A percentile compares a stretch with the other conserved stretches of the same genome.
Conservation (phyloP, 257 asterid genomes). For the Fraxinus quadrangulata region DNA sequence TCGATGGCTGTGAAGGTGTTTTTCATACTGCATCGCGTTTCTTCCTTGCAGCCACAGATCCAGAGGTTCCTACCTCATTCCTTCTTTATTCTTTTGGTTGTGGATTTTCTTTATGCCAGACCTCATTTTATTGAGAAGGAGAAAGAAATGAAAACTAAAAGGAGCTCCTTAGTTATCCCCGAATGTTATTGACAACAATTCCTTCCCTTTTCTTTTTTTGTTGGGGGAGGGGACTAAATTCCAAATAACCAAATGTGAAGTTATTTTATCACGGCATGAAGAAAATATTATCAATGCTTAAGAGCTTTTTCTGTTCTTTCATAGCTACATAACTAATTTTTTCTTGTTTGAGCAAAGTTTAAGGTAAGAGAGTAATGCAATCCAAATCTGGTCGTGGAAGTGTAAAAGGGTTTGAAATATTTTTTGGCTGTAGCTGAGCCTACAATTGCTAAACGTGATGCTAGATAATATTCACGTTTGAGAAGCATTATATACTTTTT, state of each 20-base stretch:
- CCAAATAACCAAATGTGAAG: not conserved
- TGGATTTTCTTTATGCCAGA: not conserved
- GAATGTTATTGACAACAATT: too few species aligned
- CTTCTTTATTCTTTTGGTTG: not conserved
- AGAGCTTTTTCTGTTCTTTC: not conserved
- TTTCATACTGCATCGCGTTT: conserved; percentile 91
- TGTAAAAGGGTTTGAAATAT: not conserved
- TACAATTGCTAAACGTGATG: not conserved
- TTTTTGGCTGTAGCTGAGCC: not conserved
- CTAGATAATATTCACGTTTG: not conserved
- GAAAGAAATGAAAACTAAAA: not conserved
- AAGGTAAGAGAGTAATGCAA: not conserved
- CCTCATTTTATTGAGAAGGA: not conserved
- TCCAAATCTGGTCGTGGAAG: not conserved
- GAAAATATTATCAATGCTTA: too few species aligned
- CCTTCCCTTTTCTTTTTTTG: conserved; percentile 39
- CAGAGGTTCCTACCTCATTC: conserved; percentile 50
- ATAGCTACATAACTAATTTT: not conserved
- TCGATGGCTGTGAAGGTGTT: conserved; percentile 84
- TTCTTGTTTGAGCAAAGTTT: not conserved
- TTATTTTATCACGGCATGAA: not conserved
- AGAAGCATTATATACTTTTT: conserved; percentile 14
- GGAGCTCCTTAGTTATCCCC: not conserved
- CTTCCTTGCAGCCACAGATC: conserved; percentile 51
- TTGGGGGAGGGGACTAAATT: not conserved